phyloP scores from a whole-genome alignment of 495 filamentous ascomycete species.

The Venustampulla echinocandica region DNA sequence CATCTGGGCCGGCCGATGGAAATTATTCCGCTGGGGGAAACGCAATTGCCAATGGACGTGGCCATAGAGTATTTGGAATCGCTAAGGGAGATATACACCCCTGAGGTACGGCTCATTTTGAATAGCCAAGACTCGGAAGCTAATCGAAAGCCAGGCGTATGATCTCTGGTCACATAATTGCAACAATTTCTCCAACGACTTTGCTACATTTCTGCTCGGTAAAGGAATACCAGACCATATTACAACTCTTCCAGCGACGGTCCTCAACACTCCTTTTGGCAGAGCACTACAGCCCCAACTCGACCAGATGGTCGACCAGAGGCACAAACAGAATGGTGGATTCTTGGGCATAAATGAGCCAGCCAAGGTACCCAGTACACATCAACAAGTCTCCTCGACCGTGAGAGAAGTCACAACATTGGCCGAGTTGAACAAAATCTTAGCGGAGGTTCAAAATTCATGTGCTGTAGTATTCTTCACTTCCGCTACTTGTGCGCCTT shows the following conservation, averaged over 20 bases:
- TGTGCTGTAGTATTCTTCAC: conserved; percentile 92
- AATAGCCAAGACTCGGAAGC: neutral
- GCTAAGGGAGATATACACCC: conserved; percentile 70
- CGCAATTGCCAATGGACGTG: conserved; percentile 71
- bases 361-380: conserved; percentile 22
- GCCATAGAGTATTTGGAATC: conserved; percentile 86
- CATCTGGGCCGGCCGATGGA: conserved; percentile 83
- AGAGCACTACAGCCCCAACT: conserved; percentile 82
- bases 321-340: conserved; percentile 41
- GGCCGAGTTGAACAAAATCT: conserved; percentile 48
- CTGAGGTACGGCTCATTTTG: conserved; percentile 46
- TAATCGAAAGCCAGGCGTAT: conserved; percentile 54
- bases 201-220: conserved; percentile 84
- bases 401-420: conserved; percentile 35
- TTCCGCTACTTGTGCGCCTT: conserved; percentile 76
- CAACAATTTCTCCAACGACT: conserved; percentile 96
- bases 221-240: conserved; percentile 84
- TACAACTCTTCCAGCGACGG: conserved; percentile 73
- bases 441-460: conserved; percentile 49
- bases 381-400: conserved; percentile 22
- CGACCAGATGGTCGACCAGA: conserved; percentile 62
- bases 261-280: conserved; percentile 84
- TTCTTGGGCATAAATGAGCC: conserved; percentile 41
- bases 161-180: conserved; percentile 84
- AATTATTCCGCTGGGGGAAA: conserved; percentile 61